Base-by-base conservation (phyloP, 495 filamentous ascomycete genomes). In the Aspergillus asperescens region DNA sequence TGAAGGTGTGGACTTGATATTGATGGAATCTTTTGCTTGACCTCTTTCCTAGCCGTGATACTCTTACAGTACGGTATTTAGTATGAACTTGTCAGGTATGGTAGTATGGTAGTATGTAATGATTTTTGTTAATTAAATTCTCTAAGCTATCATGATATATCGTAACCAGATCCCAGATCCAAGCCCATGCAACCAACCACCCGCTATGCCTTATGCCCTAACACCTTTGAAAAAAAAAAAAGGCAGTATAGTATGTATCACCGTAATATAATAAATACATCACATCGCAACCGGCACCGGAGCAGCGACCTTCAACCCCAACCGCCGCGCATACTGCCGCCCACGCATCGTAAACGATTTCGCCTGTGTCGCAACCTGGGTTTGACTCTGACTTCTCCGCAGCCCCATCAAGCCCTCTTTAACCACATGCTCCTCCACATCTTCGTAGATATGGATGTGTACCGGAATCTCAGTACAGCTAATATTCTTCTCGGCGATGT, bases 1-100 rank as follows among this genome's bases (percentile, higher is more conserved):
- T 48, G 41, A 35, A 40, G 48, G 48, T 57, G 22, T 57, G 54
- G 42, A 22, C 19, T 23, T 57, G 35, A 23, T 24, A 15, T 23
- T 31, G 2, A n/a, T 42, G 48, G 18, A 20, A 24, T 38, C 23
- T 38, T 19, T 34, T 20, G 35, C 25, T 40, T 31, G 29, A 1
- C 25, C 15, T 45, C 29, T 45, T 20, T 5, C 4, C 29, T 31
- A 2, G 9, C 29, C 13, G 3, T 52, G 6, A 7, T 25, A 5
- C 23, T 24, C n/a, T n/a, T n/a, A n/a, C n/a, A n/a, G n/a, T n/a
- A n/a, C n/a, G n/a, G n/a, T n/a, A n/a, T 51, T 25, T 27, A 12
- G n/a, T 50, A 6, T 44, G 13, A 7, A 13, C 7, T 5, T 15
- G 19, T 50, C 28, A 25, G 32, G 19, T 38, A 19, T 7, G 27